These are phyloP conservation scores for Botrytis deweyae DNA, from an alignment of 2,329 filamentous ascomycete species.

Conservation along the genomic window DNA sequence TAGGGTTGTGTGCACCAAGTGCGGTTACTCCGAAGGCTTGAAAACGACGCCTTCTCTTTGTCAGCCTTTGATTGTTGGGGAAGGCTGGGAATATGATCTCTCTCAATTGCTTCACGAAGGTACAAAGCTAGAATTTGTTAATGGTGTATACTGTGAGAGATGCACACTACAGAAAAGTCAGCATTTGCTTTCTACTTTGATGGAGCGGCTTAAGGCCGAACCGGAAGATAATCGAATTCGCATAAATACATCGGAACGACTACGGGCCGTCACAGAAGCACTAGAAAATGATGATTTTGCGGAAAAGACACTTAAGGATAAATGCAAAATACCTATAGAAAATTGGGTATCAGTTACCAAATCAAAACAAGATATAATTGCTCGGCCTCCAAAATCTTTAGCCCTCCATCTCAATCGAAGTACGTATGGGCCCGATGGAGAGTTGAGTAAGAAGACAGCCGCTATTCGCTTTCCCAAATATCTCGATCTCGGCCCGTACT, in stretches of 20 bases:
- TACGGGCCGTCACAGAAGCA: constrained; percentile 66
- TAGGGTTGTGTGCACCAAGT: constrained; percentile 80
- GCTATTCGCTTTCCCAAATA: constrained; percentile 71
- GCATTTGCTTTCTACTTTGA: constrained; percentile 48
- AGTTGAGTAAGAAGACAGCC: constrained; percentile 80
- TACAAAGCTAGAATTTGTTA: constrained; percentile 79
- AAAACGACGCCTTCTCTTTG: constrained; percentile 94
- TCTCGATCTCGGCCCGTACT: constrained; percentile 83
- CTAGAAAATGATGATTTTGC: constrained; percentile 79
- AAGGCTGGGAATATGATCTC: constrained; percentile 63
- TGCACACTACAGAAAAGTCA: constrained; percentile 72
- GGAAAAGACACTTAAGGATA: constrained; percentile 61
- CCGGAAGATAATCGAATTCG: constrained; percentile 25
- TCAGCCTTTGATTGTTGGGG: constrained; percentile 78
- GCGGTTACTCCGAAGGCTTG: constrained; percentile 83
- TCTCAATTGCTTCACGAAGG: constrained; percentile 81
- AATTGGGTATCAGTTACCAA: constrained; percentile 77
- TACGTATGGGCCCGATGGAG: constrained; percentile 78
- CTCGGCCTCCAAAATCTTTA: constrained; percentile 75
- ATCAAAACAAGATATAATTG: constrained; percentile 84
- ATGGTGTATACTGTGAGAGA: constrained; percentile 86
- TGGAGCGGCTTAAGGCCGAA: constrained; percentile 44
- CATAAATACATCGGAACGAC: constrained; percentile 49
- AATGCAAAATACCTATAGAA: constrained; percentile 65
- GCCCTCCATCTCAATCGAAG: constrained; percentile 90